Evolutionary conservation across 495 filamentous ascomycete species (phyloP).

Genomic region (Penicillium antarcticum): DNA sequence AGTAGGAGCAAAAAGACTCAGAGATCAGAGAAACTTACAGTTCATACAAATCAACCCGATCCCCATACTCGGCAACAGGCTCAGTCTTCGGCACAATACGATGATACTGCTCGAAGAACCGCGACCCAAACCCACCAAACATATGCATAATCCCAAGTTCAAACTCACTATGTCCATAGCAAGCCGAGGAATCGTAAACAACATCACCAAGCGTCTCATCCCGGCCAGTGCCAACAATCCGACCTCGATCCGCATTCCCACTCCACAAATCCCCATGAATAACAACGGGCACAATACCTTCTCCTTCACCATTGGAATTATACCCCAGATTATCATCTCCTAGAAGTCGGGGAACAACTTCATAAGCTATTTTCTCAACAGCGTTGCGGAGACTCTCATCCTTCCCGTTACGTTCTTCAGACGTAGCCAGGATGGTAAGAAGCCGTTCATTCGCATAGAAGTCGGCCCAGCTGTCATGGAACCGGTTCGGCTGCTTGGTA

Average conservation of each 20-base stretch:
- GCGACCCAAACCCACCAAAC: constrained; percentile 83
- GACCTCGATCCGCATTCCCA: constrained; percentile 72
- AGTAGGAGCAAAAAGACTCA: not conserved
- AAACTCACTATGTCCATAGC: constrained; percentile 85
- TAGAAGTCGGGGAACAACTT: constrained; percentile 71
- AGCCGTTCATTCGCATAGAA: constrained; percentile 80
- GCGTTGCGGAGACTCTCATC: constrained; percentile 58
- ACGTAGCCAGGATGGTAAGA: constrained; percentile 55
- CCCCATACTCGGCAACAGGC: constrained; percentile 79
- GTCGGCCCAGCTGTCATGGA: constrained; percentile 66
- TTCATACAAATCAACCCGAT: constrained; percentile 76
- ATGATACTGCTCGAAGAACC: constrained; percentile 77
- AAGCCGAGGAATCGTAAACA: constrained; percentile 75
- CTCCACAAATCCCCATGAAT: constrained; percentile 92
- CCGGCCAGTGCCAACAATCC: constrained; percentile 47
- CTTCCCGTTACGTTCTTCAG: constrained; percentile 56
- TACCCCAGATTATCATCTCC: constrained; percentile 62
- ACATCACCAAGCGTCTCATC: constrained; percentile 66
- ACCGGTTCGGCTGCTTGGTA: constrained; percentile 74
- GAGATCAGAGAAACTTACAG: constrained; percentile 54
- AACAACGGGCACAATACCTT: constrained; percentile 65
- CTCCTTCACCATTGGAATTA: constrained; percentile 37
- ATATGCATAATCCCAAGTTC: constrained; percentile 93
- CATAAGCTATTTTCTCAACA: constrained; percentile 57
- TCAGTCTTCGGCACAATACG: constrained; percentile 70